Base-by-base conservation (phyloP, 805 yeast genomes). In the Kockiozyma suomiensis region DNA sequence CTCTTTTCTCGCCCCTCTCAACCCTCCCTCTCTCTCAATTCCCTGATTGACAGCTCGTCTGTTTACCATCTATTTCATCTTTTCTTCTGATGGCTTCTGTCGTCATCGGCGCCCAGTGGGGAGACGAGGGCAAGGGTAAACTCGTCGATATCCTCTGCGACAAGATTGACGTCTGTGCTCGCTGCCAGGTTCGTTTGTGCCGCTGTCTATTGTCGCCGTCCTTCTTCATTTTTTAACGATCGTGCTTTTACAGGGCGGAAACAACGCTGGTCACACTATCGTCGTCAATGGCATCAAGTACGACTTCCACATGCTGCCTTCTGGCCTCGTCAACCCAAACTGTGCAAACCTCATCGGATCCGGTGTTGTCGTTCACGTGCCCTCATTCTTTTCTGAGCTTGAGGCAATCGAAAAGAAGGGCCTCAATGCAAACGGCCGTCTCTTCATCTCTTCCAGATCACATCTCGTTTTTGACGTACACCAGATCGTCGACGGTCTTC, bases 91-190 rank as follows among this genome's bases (percentile, higher is more conserved):
- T 62, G 66, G 59, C 66, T 12, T 88, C 87, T 79, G 98, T 94
- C 66, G 99, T 94, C 56, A 82, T 94, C 71, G 99, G 99, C 61
- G 80, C 98, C 77, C 99, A 94, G 78, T 94, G 99, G 99, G 99
- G 99, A 66, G 99, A 94, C 74, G 99, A 94, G 84, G 99, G 99
- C 74, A 94, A 94, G 75, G 99, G 99, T 60, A 94, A 94, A 77
- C 82, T 94, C 60, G 99, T 94, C 51, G 99, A 94, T 74, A 80
- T 94, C 58, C 82, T 94, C 54, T 96, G 98, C 77, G 98, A 93
- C 71, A 85, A 90, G 68, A 87, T 94, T 70, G 98, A 94, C 69
- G 93, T 94, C 43, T 96, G 97, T 75, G 97, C 98, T 30, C 84
- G 99, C 75, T 93, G 98, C 78, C 80, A 75, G 69, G 69, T 66